phyloP scores from a whole-genome alignment of 257 asterid genomes.

The Nicotiana noctiflora region DNA sequence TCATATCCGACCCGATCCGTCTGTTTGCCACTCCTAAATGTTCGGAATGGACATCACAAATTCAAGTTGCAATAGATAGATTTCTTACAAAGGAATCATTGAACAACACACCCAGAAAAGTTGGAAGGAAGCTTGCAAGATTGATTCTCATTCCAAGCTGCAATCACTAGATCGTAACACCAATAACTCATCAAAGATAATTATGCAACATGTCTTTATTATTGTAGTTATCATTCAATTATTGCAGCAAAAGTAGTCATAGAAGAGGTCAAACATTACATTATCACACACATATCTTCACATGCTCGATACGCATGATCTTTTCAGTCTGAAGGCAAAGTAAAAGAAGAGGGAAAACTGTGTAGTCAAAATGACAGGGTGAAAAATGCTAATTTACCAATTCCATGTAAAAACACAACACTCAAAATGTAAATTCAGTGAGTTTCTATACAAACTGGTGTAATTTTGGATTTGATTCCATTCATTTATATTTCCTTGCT shows the following conservation, averaged over 20 bases:
- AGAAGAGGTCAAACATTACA: conserved; percentile 3
- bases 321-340: neutral
- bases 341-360: neutral
- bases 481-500: neutral
- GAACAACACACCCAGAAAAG: neutral
- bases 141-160: neutral
- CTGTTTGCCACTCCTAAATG: no score
- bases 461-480: neutral
- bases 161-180: neutral
- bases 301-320: neutral
- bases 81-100: neutral
- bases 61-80: neutral
- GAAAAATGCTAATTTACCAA: neutral
- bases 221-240: neutral
- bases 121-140: neutral
- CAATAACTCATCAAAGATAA: neutral
- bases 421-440: neutral
- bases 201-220: neutral
- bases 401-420: neutral
- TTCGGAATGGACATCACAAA: neutral
- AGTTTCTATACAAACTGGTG: neutral
- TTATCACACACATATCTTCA: neutral
- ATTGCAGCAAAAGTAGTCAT: neutral
- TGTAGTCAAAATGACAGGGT: neutral
- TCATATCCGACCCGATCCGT: no score